Evolutionary conservation across 495 filamentous ascomycete genomes (phyloP), one percentile per base, ranked within the genome.

Genomic region (Trichoderma virens): DNA sequence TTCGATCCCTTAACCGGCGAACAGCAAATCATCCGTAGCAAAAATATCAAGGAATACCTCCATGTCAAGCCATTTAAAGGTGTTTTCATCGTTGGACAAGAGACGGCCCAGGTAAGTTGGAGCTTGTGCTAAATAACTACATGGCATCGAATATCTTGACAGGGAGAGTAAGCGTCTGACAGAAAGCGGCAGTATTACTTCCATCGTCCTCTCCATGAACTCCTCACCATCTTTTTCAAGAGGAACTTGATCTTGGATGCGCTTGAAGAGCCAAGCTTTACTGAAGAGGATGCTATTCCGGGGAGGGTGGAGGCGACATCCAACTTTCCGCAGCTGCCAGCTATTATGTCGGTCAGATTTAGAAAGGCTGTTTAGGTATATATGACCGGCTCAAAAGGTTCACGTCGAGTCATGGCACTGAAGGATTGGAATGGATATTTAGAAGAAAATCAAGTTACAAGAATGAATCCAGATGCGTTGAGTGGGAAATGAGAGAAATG

Each of bases 261-360:
- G 9, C 65, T 79, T 60, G 77, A 79, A 47, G 77, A 79, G 67
- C 72, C 75, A 16, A 72, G 72, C 0, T 78, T 79, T 59, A 66
- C 69, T 8, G 63, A 68, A 9, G 71, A 67, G 14, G 69, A 74
- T 45, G 25, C 11, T 2, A 56, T 47, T 14, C 59, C 66, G 18
- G 61, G 66, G 13, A 70, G 70, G 51, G 38, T 72, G 7, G 68
- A 75, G 39, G 67, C 72, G 5, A 69, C 32, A 59, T 45, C 64
- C 56, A 79, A 79, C 59, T 79, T 63, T 62, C 71, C 70, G 14
- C 72, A 79, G 59, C 60, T 79, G 9, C 76, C 77, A 9, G 69
- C 71, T 0, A 62, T 77, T 45, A 64, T 79, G 11, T 71, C 70
- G 5, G 78, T 76, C 23, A 68, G 75, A 11, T 65, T 78, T 11